Conservation (phyloP, 2,329 filamentous ascomycete genomes). For the Beauveria bassiana region DNA sequence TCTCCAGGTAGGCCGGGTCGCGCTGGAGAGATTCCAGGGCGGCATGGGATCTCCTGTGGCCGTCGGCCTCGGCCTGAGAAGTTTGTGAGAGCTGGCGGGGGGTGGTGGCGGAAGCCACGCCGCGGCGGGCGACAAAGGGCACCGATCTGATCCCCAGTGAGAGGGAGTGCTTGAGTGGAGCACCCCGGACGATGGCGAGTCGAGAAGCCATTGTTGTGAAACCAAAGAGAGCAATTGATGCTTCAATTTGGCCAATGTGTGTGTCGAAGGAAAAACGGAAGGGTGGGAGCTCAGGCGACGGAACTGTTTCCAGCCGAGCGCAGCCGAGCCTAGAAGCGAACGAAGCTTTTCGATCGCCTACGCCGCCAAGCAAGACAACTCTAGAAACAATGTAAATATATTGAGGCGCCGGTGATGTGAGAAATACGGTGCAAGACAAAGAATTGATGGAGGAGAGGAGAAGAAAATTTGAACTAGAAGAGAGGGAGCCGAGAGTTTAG, state of each 20-base stretch:
- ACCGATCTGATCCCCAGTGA: slow-evolving; percentile 14
- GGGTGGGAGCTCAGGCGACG: slow-evolving; percentile 3
- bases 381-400: neutral
- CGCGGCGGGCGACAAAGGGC: slow-evolving; percentile 12
- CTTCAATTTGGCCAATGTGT: slow-evolving; percentile 11
- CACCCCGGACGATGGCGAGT: slow-evolving; percentile 19
- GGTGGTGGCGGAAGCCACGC: slow-evolving; percentile 7
- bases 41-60: slow-evolving; percentile 9
- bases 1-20: slow-evolving; percentile 19
- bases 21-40: slow-evolving; percentile 14
- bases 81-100: slow-evolving; percentile 13
- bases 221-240: slow-evolving; percentile 4
- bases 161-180: slow-evolving; percentile 16
- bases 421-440: neutral
- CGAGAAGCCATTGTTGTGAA: slow-evolving; percentile 20
- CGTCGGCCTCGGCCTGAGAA: slow-evolving; percentile 2
- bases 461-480: slow-evolving; percentile 1
- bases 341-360: slow-evolving; percentile 2
- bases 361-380: neutral
- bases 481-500: neutral
- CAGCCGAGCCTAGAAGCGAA: neutral
- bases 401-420: neutral
- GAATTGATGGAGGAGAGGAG: neutral
- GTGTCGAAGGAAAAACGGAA: neutral
- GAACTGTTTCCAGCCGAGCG: neutral